Base-by-base conservation (phyloP, 306 rosid species). In the Hippophae tibetana region DNA sequence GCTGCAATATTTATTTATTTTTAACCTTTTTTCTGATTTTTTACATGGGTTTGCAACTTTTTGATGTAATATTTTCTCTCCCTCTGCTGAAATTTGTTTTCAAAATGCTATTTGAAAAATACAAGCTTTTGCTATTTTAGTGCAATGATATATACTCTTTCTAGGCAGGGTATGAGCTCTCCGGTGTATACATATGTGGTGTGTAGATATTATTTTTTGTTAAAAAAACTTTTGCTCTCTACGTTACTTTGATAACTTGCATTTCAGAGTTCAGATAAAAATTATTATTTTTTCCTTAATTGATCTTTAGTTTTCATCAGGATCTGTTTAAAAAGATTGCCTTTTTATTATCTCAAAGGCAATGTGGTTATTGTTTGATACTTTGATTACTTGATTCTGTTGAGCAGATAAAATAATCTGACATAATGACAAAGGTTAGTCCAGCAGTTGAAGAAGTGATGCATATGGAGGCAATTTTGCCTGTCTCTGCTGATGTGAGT, bases 401-500 rank as follows among this genome's bases (percentile, higher is more conserved):
- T 58, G 52, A 46, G 54, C 88, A 79, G 83, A 60, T 48, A 61
- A 23, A 42, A 61, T 2, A 63, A 69, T 44, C 71, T 63, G 74
- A 68, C 49, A 18, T 73, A 71, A 81, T 92, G 98, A 87, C 98
- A 46, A 92, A 85, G 92, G 83, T 92, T 64, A 85, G 84, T 72
- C 96, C 95, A 8, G 89, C 79, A 72, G 73, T 83, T 60, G 87
- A 76, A 74, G 82, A 71, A 47, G 57, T 48, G 71, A 73, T 81
- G 80, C 74, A 74, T 47, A 67, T 71, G 72, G 96, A 83, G 55
- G 82, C 80, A 50, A 69, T 78, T 61, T 82, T 82, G 0, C 78
- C 82, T 7, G 95, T 92, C 67, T 92, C 98, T 7, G 95, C 84
- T 57, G 98, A 92, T 57, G 96, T 92, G 79, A 92, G 98, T 79